Evolutionary conservation across 306 rosid genomes (phyloP).

Genomic region (Trichosanthes truncata): DNA sequence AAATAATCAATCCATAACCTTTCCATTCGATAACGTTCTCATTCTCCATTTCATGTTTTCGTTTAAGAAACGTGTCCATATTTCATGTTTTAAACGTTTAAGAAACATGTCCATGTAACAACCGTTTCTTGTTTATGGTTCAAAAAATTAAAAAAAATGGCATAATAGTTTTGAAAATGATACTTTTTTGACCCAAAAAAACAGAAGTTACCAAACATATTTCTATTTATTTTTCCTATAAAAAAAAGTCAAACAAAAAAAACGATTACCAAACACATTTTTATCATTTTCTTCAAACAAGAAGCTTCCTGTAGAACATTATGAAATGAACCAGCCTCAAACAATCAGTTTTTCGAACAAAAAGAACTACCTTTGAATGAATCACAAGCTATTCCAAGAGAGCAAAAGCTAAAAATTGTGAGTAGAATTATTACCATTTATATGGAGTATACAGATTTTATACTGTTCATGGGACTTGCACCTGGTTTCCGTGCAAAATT

Average conservation of each 20-base stretch:
- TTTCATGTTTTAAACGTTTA: too few species aligned
- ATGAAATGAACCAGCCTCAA: neutral
- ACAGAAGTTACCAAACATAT: too few species aligned
- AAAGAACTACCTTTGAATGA: neutral
- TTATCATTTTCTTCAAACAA: neutral
- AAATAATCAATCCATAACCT: neutral
- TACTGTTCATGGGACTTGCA: constrained; percentile 1
- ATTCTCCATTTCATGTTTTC: neutral
- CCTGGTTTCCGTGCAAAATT: neutral
- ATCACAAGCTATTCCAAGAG: neutral
- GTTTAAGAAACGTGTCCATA: too few species aligned
- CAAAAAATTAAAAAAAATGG: too few species aligned
- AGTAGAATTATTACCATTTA: neutral
- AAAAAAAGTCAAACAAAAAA: neutral
- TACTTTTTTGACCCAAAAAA: neutral
- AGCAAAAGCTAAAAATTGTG: neutral
- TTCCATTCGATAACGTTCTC: neutral
- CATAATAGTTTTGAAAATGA: neutral
- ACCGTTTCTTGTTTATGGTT: too few species aligned
- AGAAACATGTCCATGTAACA: too few species aligned
- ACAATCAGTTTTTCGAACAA: neutral
- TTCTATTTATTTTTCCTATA: neutral
- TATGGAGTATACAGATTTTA: neutral
- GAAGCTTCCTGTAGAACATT: neutral
- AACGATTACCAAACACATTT: neutral